Percentiles rank a stretch among this genome's conserved stretches.
These are phyloP conservation scores for Trichosanthes cucumerina DNA, from an alignment of 306 rosid genomes.

Conservation along the genomic window DNA sequence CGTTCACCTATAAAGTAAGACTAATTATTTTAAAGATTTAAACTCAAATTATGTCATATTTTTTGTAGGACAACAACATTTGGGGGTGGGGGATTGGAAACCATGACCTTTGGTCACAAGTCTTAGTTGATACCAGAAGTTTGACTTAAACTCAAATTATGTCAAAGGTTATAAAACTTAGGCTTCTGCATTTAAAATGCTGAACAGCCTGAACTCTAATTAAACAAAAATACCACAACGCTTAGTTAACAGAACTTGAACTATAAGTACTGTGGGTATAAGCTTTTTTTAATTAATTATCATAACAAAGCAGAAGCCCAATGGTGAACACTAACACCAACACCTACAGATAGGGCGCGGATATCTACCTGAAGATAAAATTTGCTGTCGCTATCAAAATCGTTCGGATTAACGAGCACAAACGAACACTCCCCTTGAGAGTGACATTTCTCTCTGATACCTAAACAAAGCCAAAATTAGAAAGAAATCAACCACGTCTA, in stretches of 20 bases:
- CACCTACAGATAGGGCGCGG: background rate
- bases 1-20: background rate
- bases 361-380: conserved; percentile 56
- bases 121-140: no score
- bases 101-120: no score
- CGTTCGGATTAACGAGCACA: conserved; percentile 65
- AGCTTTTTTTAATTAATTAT: background rate
- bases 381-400: conserved; percentile 28
- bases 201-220: background rate
- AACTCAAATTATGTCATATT: background rate
- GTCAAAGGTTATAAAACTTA: background rate
- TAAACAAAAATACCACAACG: background rate
- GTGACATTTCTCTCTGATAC: conserved; percentile 16
- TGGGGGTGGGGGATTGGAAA: no score
- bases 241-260: background rate
- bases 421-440: conserved; percentile 16
- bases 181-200: background rate
- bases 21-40: background rate
- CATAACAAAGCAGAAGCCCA: background rate
- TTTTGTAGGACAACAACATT: no score
- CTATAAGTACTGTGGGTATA: background rate
- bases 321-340: background rate
- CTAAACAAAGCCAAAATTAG: conserved; percentile 1
- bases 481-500: background rate
- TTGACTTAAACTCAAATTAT: background rate